A percentile compares a stretch with the other conserved stretches of the same genome.
phyloP scores from a whole-genome alignment of 495 filamentous ascomycete genomes.

The Aspergillus cavernicola region DNA sequence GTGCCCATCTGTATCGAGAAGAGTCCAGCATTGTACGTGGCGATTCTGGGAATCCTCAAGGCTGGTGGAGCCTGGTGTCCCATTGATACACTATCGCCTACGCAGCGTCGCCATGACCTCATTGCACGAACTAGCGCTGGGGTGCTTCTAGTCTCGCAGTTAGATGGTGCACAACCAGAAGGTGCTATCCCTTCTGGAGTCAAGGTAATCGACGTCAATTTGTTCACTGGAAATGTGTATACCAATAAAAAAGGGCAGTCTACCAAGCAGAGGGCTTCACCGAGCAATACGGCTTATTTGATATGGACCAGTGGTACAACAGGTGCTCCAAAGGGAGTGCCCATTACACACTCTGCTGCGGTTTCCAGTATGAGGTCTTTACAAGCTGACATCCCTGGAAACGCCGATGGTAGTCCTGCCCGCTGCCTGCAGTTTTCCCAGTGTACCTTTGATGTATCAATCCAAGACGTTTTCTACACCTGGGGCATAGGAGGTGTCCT shows the following conservation, averaged over 20 bases:
- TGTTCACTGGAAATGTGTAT: not conserved
- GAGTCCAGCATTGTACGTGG: constrained; percentile 71
- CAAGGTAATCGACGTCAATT: constrained; percentile 20
- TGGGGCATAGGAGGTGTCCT: constrained; percentile 36
- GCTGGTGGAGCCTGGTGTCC: constrained; percentile 44
- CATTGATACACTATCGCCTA: constrained; percentile 34
- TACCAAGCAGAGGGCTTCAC: constrained; percentile 12
- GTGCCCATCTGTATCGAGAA: constrained; percentile 78
- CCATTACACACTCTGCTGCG: constrained; percentile 35
- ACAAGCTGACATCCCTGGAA: constrained; percentile 25
- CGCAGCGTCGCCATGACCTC: constrained; percentile 33
- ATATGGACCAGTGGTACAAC: constrained; percentile 86
- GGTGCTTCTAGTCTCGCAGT: constrained; percentile 23
- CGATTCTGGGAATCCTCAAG: constrained; percentile 77
- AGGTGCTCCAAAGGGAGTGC: constrained; percentile 68
- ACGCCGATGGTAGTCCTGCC: constrained; percentile 21
- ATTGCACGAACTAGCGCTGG: constrained; percentile 26
- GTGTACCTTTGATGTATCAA: constrained; percentile 37
- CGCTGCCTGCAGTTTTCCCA: constrained; percentile 38
- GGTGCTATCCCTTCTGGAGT: constrained; percentile 27
- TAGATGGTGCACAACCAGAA: constrained; percentile 20
- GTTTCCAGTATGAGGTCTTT: constrained; percentile 32
- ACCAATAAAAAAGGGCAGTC: not conserved
- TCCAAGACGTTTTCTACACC: constrained; percentile 40
- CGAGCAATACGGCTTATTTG: constrained; percentile 56